These are phyloP conservation scores for Solanum hybrid DNA, from an alignment of 305 asterid species.

Conservation along the genomic window DNA sequence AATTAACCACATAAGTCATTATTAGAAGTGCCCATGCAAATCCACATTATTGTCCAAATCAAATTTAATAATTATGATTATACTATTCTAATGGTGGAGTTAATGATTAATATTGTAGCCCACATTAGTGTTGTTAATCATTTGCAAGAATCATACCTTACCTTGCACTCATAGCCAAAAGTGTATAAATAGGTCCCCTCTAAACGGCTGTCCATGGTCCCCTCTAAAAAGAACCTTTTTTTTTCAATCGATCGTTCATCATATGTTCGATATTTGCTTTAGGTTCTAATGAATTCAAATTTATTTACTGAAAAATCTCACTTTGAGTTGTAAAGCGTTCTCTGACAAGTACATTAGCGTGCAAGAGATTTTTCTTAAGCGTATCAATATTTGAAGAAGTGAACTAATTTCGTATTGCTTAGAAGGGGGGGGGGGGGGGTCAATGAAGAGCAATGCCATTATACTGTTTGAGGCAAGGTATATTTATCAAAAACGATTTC, in stretches of 20 bases:
- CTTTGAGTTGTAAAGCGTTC: background rate
- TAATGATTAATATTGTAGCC: background rate
- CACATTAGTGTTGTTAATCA: background rate
- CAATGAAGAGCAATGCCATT: background rate
- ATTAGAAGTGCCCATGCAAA: background rate
- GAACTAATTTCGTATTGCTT: background rate
- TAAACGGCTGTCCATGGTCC: background rate
- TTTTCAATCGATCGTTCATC: background rate
- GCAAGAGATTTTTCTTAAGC: background rate
- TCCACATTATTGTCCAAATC: slow-evolving; percentile 1
- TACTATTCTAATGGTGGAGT: background rate
- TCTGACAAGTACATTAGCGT: background rate
- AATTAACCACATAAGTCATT: background rate
- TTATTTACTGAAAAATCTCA: background rate
- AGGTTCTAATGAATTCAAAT: background rate
- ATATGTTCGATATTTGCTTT: background rate
- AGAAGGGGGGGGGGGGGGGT: no score
- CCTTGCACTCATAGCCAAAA: background rate
- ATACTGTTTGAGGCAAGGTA: background rate
- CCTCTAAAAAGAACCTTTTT: background rate
- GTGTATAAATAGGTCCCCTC: background rate
- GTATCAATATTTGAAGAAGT: background rate
- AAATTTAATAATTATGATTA: background rate
- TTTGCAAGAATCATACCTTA: background rate
- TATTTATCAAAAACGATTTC: background rate